Conservation (phyloP, 192 early-diverging fungal genomes). For the Umbelopsis vinacea region DNA sequence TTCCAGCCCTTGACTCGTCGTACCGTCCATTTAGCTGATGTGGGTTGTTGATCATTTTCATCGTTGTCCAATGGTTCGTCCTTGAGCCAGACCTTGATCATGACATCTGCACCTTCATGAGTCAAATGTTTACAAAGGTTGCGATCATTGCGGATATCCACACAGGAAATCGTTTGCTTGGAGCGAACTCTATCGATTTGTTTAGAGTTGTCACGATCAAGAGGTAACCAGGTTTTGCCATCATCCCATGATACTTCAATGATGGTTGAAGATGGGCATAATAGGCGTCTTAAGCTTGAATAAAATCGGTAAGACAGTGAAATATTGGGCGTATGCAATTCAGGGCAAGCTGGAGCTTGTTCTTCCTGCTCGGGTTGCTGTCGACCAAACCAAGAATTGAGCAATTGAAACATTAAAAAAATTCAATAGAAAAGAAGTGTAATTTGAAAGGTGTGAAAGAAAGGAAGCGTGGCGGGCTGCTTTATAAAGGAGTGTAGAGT, state of each 20-base stretch:
- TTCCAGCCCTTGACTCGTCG: slow-evolving; percentile 5
- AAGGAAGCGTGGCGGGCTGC: background rate
- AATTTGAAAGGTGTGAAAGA: background rate
- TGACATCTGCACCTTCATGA: slow-evolving; percentile 7
- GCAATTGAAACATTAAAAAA: slow-evolving; percentile 1
- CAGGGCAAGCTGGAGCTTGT: slow-evolving; percentile 7
- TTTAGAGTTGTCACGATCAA: slow-evolving; percentile 17
- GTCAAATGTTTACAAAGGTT: slow-evolving; percentile 17
- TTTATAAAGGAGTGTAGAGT: background rate
- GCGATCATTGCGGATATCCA: slow-evolving; percentile 16
- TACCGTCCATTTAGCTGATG: slow-evolving; percentile 1
- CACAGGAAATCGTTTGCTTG: slow-evolving; percentile 20
- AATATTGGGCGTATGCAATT: slow-evolving; percentile 20
- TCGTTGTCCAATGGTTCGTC: background rate
- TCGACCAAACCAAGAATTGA: slow-evolving; percentile 4
- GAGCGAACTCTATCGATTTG: slow-evolving; percentile 24
- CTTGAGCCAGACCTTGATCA: slow-evolving; percentile 21
- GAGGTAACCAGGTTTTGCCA: slow-evolving; percentile 18
- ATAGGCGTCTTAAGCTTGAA: slow-evolving; percentile 2
- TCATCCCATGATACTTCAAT: slow-evolving; percentile 26
- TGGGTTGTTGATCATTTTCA: slow-evolving; percentile 10
- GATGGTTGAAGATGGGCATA: slow-evolving; percentile 6
- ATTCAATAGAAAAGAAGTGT: background rate
- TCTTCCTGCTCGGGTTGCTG: background rate
- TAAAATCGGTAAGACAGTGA: background rate